These are phyloP conservation scores for Daldinia eschscholtzii DNA, from an alignment of 2,329 filamentous ascomycete species.

Conservation along the genomic window DNA sequence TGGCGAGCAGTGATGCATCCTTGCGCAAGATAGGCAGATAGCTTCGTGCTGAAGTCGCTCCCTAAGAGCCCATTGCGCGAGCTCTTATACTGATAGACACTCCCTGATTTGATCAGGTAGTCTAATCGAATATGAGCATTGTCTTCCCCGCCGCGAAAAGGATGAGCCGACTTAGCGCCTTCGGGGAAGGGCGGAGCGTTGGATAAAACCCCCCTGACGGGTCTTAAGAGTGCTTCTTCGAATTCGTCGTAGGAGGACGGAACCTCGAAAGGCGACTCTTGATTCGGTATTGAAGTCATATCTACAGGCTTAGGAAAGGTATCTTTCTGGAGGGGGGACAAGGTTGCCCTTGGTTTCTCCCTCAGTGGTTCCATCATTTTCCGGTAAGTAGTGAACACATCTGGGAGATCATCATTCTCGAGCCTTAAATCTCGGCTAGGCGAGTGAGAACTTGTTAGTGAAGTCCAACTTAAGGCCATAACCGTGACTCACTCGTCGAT, in stretches of 20 bases:
- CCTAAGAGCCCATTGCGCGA: constrained; percentile 80
- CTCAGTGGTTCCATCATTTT: constrained; percentile 80
- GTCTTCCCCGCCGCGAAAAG: constrained; percentile 76
- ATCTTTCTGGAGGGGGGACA: constrained; percentile 65
- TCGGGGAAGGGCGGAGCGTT: constrained; percentile 67
- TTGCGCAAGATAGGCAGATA: constrained; percentile 79
- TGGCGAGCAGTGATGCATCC: constrained; percentile 81
- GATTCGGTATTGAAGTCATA: constrained; percentile 64
- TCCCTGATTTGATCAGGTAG: constrained; percentile 71
- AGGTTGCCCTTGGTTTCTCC: constrained; percentile 68
- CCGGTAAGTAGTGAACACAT: constrained; percentile 81
- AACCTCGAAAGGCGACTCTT: constrained; percentile 73
- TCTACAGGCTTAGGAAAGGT: constrained; percentile 70
- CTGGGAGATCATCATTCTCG: constrained; percentile 71
- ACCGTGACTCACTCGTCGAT: constrained; percentile 76
- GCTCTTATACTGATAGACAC: constrained; percentile 74
- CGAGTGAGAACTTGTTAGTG: constrained; percentile 8
- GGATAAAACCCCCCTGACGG: constrained; percentile 65
- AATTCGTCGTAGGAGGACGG: constrained; percentile 67
- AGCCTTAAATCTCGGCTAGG: constrained; percentile 75
- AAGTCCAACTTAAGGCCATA: background rate
- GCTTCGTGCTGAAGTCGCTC: constrained; percentile 78
- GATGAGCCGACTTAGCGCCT: constrained; percentile 70
- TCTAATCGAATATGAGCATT: constrained; percentile 69
- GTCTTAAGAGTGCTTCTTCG: constrained; percentile 67